These are phyloP conservation scores for Gardenia jasminoides DNA, from an alignment of 257 asterid genomes.

Conservation along the genomic window DNA sequence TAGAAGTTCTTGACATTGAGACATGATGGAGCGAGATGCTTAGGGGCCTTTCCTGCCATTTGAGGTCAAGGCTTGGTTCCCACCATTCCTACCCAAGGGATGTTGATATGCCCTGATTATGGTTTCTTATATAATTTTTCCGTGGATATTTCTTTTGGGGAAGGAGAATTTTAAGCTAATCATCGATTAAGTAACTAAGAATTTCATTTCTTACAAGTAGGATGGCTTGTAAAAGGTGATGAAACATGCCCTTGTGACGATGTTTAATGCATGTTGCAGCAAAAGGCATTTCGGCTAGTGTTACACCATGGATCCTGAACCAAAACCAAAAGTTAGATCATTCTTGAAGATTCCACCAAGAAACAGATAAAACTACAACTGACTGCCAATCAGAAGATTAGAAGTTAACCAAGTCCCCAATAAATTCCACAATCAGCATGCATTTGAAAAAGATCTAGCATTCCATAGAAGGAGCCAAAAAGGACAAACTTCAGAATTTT, in stretches of 20 bases:
- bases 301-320: constrained; percentile 83
- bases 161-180: too few relatives aligned
- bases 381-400: constrained; percentile 1
- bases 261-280: constrained; percentile 87
- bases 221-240: constrained; percentile 64
- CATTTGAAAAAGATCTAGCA: neutral
- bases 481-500: neutral
- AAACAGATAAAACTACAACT: neutral
- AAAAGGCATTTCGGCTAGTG: constrained; percentile 94
- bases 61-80: too few relatives aligned
- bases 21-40: too few relatives aligned
- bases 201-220: constrained; percentile 54
- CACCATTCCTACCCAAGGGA: too few relatives aligned
- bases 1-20: too few relatives aligned
- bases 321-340: constrained; percentile 11
- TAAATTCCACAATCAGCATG: neutral
- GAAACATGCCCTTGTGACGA: constrained; percentile 97
- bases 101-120: too few relatives aligned
- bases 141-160: too few relatives aligned
- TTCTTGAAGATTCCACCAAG: neutral
- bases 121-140: too few relatives aligned
- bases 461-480: neutral
- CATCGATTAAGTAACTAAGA: too few relatives aligned
- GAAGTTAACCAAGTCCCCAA: neutral
- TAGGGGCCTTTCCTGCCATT: too few relatives aligned